These are phyloP conservation scores for Fusarium cicatricum DNA, from an alignment of 2,329 filamentous ascomycete genomes.

Conservation along the genomic window DNA sequence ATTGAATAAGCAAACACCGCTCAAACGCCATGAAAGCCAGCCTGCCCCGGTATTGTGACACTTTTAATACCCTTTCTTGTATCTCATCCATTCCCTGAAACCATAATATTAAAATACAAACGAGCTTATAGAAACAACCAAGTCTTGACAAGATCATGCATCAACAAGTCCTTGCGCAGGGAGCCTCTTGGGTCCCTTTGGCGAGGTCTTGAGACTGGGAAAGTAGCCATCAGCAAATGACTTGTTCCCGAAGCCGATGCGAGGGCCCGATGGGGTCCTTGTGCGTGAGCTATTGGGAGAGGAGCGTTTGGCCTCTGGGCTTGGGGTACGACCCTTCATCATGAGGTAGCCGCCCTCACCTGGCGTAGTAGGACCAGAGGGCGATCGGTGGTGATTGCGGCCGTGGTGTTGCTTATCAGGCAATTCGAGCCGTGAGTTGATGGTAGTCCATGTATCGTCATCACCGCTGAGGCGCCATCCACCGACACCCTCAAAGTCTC, in stretches of 20 bases:
- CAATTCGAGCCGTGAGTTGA: slow-evolving; percentile 61
- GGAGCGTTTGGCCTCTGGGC: slow-evolving; percentile 44
- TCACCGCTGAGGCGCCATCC: slow-evolving; percentile 61
- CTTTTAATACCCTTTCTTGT: slow-evolving; percentile 4
- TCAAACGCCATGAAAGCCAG: slow-evolving; percentile 15
- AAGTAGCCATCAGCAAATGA: slow-evolving; percentile 54
- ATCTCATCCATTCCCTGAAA: slow-evolving; percentile 27
- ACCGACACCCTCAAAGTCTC: slow-evolving; percentile 68
- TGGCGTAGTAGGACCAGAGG: slow-evolving; percentile 51
- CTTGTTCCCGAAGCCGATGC: slow-evolving; percentile 43
- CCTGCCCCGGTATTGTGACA: background rate
- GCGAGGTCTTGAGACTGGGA: slow-evolving; percentile 44
- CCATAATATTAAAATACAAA: slow-evolving; percentile 27
- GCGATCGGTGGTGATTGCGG: slow-evolving; percentile 55
- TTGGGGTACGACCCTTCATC: slow-evolving; percentile 53
- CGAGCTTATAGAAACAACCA: background rate
- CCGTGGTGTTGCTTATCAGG: slow-evolving; percentile 51
- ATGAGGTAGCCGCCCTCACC: slow-evolving; percentile 53
- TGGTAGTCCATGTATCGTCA: slow-evolving; percentile 60
- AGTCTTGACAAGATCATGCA: slow-evolving; percentile 12
- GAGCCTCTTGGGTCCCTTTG: slow-evolving; percentile 46
- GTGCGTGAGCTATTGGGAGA: slow-evolving; percentile 58
- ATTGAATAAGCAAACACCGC: slow-evolving; percentile 1
- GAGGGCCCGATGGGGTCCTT: slow-evolving; percentile 56
- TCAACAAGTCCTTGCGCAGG: slow-evolving; percentile 30